Evolutionary conservation across 2,329 filamentous ascomycete genomes (phyloP).

Genomic region (Helicocarpus griseus): DNA sequence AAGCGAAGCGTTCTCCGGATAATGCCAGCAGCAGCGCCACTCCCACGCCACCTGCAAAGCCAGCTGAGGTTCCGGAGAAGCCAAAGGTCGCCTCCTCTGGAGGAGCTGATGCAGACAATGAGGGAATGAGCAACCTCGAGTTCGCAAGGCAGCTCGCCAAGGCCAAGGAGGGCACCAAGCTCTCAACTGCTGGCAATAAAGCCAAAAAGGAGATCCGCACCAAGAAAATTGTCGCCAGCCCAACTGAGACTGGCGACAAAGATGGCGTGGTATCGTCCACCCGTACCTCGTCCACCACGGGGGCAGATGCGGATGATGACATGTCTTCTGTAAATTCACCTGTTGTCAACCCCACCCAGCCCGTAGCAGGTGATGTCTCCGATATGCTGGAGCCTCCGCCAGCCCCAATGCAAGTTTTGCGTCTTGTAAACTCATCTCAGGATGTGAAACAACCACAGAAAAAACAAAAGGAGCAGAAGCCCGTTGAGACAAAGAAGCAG

Average conservation of each 20-base stretch:
- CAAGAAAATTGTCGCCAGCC: background rate
- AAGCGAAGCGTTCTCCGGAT: slow-evolving; percentile 25
- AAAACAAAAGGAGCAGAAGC: slow-evolving; percentile 51
- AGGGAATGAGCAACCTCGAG: slow-evolving; percentile 59
- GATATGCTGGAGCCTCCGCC: slow-evolving; percentile 78
- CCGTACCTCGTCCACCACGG: slow-evolving; percentile 59
- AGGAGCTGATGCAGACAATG: slow-evolving; percentile 33
- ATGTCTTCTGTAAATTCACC: slow-evolving; percentile 62
- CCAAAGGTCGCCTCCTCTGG: slow-evolving; percentile 12
- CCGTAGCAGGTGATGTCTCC: slow-evolving; percentile 56
- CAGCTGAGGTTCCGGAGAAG: slow-evolving; percentile 19
- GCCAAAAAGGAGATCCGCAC: slow-evolving; percentile 56
- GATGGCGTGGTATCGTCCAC: slow-evolving; percentile 36
- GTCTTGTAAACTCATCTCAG: slow-evolving; percentile 60
- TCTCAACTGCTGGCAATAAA: slow-evolving; percentile 33
- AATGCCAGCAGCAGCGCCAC: slow-evolving; percentile 16
- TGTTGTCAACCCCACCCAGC: slow-evolving; percentile 34
- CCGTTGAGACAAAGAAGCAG: slow-evolving; percentile 84
- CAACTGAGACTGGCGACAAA: background rate
- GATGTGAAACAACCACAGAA: slow-evolving; percentile 48
- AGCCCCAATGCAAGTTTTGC: slow-evolving; percentile 60
- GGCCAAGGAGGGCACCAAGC: slow-evolving; percentile 58
- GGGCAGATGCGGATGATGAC: slow-evolving; percentile 72
- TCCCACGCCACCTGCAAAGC: slow-evolving; percentile 18
- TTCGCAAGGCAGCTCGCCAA: slow-evolving; percentile 66